Evolutionary conservation across 345 rosid genomes (phyloP).

Genomic region (Euphorbia tirucalli): DNA sequence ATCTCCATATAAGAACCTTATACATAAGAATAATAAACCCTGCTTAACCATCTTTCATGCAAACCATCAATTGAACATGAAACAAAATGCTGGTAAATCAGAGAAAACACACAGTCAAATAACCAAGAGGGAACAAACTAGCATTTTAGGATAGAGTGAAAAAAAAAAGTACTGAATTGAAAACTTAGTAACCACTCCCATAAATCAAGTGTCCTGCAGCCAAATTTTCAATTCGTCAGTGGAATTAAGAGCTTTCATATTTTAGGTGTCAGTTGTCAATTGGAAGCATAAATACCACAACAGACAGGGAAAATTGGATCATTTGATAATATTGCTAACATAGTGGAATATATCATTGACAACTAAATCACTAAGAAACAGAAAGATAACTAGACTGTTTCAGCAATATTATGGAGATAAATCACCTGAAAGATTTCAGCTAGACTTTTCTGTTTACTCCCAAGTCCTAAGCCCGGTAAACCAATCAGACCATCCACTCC

Average conservation of each 20-base stretch:
- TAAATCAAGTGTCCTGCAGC: slow-evolving; percentile 5
- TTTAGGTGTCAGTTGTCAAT: neutral
- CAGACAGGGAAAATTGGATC: slow-evolving; percentile 9
- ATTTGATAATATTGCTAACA: neutral
- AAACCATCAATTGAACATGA: neutral
- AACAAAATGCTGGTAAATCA: too few species aligned
- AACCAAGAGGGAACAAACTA: neutral
- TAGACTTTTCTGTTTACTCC: slow-evolving; percentile 70
- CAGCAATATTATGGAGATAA: slow-evolving; percentile 1
- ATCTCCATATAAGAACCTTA: neutral
- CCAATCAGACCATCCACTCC: slow-evolving; percentile 79
- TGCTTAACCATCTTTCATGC: neutral
- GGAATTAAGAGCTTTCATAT: slow-evolving; percentile 7
- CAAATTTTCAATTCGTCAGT: slow-evolving; percentile 1
- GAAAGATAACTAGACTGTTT: neutral
- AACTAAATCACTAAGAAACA: slow-evolving; percentile 4
- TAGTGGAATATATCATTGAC: neutral
- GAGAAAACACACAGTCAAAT: neutral
- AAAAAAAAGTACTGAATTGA: neutral
- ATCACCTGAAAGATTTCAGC: slow-evolving; percentile 81
- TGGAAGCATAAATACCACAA: slow-evolving; percentile 2
- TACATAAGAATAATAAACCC: neutral
- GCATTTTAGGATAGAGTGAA: neutral
- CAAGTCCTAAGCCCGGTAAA: slow-evolving; percentile 61
- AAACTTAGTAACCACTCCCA: neutral